Base-by-base conservation (phyloP, 164 flowering plant genomes). In the Buxus sempervirens region DNA sequence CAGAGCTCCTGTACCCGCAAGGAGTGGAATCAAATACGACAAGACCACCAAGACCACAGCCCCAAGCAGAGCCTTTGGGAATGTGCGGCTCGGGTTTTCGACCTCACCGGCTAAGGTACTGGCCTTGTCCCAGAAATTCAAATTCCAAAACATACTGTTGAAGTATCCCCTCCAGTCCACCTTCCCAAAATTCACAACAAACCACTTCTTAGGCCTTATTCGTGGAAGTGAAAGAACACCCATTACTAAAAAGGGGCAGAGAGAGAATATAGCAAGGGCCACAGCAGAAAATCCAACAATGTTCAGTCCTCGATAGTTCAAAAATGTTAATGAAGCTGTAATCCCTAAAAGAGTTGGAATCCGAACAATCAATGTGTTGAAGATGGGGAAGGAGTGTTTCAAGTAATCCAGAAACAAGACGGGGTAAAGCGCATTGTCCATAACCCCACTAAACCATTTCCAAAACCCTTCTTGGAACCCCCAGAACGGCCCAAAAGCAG, bases 391-490 rank as follows among this genome's bases (percentile, higher is more conserved):
- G 1, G 96, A 83, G 69, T 76, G 90, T 71, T 93, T 89, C 79
- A 90, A 78, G 82, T 90, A 90, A 82, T 93, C 96, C 1, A 93
- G 86, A 70, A 93, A 88, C 73, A 93, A 70, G 8, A 90, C 90
- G 0, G 96, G 96, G 72, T 93, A 90, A 12, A 90, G 85, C 6
- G 96, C 97, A 74, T 93, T 93, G 65, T 90, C 98, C 86, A 93
- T 84, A 62, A 89, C 96, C 53, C 98, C 98, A 74, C 98, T 91
- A 58, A 91, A 84, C 97, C 97, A 89, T 67, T 90, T 90, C 96
- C 95, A 88, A 25, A 88, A 83, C 22, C 93, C 98, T 74, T 90
- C 90, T 63, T 93, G 98, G 74, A 93, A 93, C 0, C 98, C 98
- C 98, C 97, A 93, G 60, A 89, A 90, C 26, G 93, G 92, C 32